These are phyloP conservation scores for Hemisphaericaspora subhashii DNA, from an alignment of 1,139 yeast genomes.

Conservation along the genomic window DNA sequence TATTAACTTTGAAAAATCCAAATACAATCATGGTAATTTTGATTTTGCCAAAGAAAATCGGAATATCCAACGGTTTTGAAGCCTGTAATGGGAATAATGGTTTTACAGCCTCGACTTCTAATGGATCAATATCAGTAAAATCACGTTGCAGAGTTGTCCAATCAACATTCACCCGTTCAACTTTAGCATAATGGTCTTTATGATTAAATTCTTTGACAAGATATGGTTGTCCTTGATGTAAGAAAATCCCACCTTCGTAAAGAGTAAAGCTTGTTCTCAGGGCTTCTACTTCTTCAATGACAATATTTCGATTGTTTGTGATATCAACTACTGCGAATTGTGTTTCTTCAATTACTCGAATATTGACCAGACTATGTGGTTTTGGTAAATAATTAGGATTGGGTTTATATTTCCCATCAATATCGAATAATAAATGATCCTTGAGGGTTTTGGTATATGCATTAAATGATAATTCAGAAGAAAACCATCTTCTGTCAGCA, in stretches of 20 bases:
- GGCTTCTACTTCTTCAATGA: conserved; percentile 90
- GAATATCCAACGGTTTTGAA: conserved; percentile 46
- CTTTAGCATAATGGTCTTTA: conserved; percentile 75
- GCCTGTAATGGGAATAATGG: conserved; percentile 37
- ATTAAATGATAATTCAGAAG: conserved; percentile 15
- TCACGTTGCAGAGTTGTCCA: conserved; percentile 94
- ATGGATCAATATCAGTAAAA: conserved; percentile 88
- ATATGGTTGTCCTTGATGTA: conserved; percentile 92
- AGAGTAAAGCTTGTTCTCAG: conserved; percentile 86
- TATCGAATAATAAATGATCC: conserved; percentile 46
- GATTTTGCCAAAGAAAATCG: conserved; percentile 74
- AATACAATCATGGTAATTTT: conserved; percentile 74
- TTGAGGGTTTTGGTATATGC: conserved; percentile 39
- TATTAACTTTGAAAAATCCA: conserved; percentile 87
- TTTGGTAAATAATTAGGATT: conserved; percentile 69
- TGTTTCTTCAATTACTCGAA: conserved; percentile 82
- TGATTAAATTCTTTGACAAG: conserved; percentile 80
- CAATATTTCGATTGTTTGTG: conserved; percentile 68
- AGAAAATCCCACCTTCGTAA: conserved; percentile 92
- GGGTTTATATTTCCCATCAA: conserved; percentile 56
- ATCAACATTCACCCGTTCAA: conserved; percentile 83
- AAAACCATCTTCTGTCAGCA: conserved; percentile 58
- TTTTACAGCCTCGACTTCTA: conserved; percentile 64
- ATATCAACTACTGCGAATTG: conserved; percentile 85
- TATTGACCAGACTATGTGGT: conserved; percentile 72